Base-by-base conservation (phyloP, 495 filamentous ascomycete genomes). In the Hypomontagnella monticulosa region DNA sequence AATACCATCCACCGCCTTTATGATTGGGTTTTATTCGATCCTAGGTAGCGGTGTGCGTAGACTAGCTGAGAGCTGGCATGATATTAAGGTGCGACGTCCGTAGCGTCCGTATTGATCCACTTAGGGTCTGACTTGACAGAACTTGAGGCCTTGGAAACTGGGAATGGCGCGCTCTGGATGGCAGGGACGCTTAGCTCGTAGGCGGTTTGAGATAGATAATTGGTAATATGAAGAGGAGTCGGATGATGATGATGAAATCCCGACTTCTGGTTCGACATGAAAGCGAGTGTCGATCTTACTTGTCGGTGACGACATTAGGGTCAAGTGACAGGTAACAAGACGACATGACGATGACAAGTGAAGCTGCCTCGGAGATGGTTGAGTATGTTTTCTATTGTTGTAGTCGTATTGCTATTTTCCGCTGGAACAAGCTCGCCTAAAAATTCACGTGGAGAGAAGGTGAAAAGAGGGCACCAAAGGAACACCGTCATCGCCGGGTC, bases 321-420 rank as follows among this genome's bases (percentile, higher is more conserved):
- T 58, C 59, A 63, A 63, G 43, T 55, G 65, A 63, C 59, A 63
- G 60, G 43, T 55, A 59, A 63, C 65, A 44, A 56, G 55, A 43
- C 18, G 36, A 48, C 44, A 44, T 67, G 43, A 48, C 52, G 16
- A 23, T 43, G 59, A 56, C 50, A 20, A 44, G 53, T 32, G 49
- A 59, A 15, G 62, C 16, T 55, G 33, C 34, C 34, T 54, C 10
- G n/a, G 32, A 50, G 32, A 8, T 6, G 15, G 9, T 53, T 11
- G 37, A 27, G 20, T 30, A 20, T 18, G 40, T 52, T 58, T 54
- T 51, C 55, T 54, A 44, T 41, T 14, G 34, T 61, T 33, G 44
- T 46, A 41, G 43, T 60, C 61, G 60, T 55, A 42, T 61, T 60
- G 36, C 15, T 43, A 46, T 52, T 48, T 55, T 61, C 46, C 44